These are phyloP conservation scores for Colletotrichum camelliae DNA, from an alignment of 2,329 filamentous ascomycete species.

Conservation along the genomic window DNA sequence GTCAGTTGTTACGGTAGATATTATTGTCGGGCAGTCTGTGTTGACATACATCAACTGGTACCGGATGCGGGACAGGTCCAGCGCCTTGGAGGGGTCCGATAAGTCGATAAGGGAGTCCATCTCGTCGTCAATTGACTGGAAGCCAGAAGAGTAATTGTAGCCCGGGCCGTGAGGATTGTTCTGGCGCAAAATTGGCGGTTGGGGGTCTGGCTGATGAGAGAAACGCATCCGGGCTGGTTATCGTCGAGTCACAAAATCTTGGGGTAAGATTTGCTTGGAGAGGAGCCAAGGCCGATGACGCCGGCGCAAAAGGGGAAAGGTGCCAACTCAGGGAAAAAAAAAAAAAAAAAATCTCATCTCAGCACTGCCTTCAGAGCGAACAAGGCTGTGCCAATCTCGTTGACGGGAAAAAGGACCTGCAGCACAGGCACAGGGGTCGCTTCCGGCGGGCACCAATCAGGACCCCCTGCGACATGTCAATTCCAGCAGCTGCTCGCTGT, in stretches of 20 bases:
- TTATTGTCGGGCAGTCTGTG: slow-evolving; percentile 11
- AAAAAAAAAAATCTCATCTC: background rate
- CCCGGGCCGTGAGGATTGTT: background rate
- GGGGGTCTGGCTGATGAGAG: background rate
- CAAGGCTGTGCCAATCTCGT: slow-evolving; percentile 13
- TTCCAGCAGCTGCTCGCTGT: background rate
- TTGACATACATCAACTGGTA: slow-evolving; percentile 84
- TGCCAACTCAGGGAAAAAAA: background rate
- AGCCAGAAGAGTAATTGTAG: background rate
- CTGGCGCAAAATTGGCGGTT: background rate
- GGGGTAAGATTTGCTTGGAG: background rate
- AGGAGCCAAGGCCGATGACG: slow-evolving; percentile 18
- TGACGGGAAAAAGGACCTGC: slow-evolving; percentile 1
- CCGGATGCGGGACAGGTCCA: slow-evolving; percentile 90
- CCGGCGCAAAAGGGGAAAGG: slow-evolving; percentile 11
- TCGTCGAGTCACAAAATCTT: slow-evolving; percentile 4
- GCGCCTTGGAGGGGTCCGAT: slow-evolving; percentile 80
- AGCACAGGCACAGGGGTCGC: background rate
- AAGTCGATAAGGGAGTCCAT: slow-evolving; percentile 96
- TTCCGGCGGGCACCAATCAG: slow-evolving; percentile 20
- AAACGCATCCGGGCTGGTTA: slow-evolving; percentile 8
- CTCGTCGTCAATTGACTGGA: slow-evolving; percentile 21
- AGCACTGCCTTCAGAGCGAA: background rate
- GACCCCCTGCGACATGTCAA: background rate
- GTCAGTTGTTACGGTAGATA: background rate